A percentile compares a stretch with the other conserved stretches of the same genome.
These are phyloP conservation scores for Phylloporus scabripes DNA, from an alignment of 768 basidiomycete genomes.

Conservation along the genomic window DNA sequence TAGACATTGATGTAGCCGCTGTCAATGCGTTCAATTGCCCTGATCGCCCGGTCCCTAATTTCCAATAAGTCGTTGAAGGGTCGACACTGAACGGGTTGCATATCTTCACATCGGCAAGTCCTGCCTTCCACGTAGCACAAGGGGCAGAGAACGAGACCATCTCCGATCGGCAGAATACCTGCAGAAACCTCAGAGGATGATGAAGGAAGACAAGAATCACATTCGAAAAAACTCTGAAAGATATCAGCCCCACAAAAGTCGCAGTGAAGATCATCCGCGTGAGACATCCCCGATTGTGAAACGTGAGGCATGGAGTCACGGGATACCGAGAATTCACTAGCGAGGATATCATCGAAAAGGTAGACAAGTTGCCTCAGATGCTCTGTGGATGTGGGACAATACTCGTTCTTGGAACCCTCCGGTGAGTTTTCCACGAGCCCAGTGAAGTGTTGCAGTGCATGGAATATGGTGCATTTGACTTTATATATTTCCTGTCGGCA, in stretches of 20 bases:
- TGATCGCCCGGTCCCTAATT: constrained; percentile 37
- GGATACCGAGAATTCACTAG: constrained; percentile 38
- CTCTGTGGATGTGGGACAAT: not conserved
- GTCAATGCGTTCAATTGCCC: constrained; percentile 20
- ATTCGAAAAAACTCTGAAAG: constrained; percentile 79
- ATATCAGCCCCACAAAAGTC: constrained; percentile 82
- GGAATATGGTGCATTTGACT: constrained; percentile 60
- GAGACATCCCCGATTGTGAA: constrained; percentile 17
- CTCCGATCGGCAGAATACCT: constrained; percentile 28
- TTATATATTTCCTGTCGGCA: constrained; percentile 75
- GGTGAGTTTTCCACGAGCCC: constrained; percentile 6
- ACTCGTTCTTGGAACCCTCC: not conserved
- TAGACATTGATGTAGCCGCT: constrained; percentile 3
- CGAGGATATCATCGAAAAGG: constrained; percentile 48
- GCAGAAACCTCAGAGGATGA: constrained; percentile 9
- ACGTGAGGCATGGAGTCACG: constrained; percentile 27
- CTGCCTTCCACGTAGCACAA: constrained; percentile 76
- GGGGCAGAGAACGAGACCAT: constrained; percentile 55
- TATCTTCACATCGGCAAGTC: constrained; percentile 54
- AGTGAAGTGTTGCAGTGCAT: constrained; percentile 41
- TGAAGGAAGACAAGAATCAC: constrained; percentile 40
- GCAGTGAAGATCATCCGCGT: constrained; percentile 41
- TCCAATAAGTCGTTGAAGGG: constrained; percentile 42
- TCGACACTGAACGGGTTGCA: constrained; percentile 58
- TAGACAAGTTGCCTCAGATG: constrained; percentile 35